Evolutionary conservation across 1,139 yeast species (phyloP), one percentile per base, ranked within the genome.

Genomic region (Saccharomycopsis phalli): DNA sequence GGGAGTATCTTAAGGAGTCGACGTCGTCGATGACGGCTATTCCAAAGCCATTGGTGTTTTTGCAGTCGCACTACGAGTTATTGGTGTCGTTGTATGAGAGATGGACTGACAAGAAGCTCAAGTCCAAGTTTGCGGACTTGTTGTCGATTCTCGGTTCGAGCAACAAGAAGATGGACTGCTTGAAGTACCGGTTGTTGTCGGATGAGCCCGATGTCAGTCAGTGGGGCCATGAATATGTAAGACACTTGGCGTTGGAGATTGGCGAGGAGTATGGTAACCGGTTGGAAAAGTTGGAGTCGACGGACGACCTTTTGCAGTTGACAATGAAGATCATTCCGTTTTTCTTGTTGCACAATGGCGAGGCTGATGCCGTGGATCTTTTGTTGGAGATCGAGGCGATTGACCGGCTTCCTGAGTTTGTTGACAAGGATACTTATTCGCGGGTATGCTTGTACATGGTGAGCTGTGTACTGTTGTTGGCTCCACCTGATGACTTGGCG

Each of bases 11-110:
- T 53, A 78, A 86, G 52, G 94, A 94, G 40, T 83, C 97, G 13
- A 91, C 98, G 3, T 84, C 96, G 26, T 87, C 97, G 6, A 91
- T 91, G 96, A 93, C 98, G 2, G 99, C 99, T 1, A 98, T 93
- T 36, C 99, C 99, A 35, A 93, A 91, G 60, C 98, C 99, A 11
- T 73, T 91, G 63, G 93, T 93, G 65, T 93, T 93, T 58, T 70
- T 93, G 51, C 77, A 95, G 54, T 95, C 97, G 13, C 86, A 78
- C 53, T 91, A 80, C 58, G 80, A 81, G 16, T 57, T 69, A 23
- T 68, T 91, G 54, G 73, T 76, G 34, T 71, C 66, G 41, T 62
- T 82, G 31, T 83, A 81, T 58, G 78, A 74, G 36, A 63, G 68
- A 27, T 87, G 96, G 95, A 63, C 66, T 4, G 62, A 62, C 41